A percentile compares a stretch with the other conserved stretches of the same genome.
These are phyloP conservation scores for Penicillium polonicum DNA, from an alignment of 2,329 filamentous ascomycete species.

Conservation along the genomic window DNA sequence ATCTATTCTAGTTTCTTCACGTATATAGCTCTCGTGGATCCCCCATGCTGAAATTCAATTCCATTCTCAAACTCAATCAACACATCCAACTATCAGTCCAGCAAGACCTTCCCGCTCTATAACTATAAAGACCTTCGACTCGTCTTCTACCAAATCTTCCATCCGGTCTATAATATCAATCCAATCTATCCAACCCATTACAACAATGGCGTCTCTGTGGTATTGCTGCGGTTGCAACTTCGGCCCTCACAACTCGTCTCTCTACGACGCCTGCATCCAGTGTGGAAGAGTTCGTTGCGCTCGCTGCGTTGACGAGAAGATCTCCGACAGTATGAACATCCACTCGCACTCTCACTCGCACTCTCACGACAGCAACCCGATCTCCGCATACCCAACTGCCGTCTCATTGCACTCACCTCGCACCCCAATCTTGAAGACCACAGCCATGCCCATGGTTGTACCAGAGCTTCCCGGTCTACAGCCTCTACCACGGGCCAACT, in stretches of 20 bases:
- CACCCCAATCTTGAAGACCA: conserved; percentile 6
- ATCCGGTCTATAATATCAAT: conserved; percentile 1
- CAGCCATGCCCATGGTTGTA: conserved; percentile 9
- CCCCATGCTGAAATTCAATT: conserved; percentile 1
- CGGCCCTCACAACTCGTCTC: conserved; percentile 31
- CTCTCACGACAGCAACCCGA: conserved; percentile 12
- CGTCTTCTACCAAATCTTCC: background rate
- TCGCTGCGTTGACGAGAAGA: conserved; percentile 18
- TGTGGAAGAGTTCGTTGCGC: conserved; percentile 27
- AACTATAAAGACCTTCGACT: background rate
- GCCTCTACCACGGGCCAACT: conserved; percentile 10
- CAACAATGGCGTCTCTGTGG: conserved; percentile 29
- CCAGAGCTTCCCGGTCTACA: conserved; percentile 17
- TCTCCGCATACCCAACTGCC: conserved; percentile 22
- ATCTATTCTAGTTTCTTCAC: conserved; percentile 4
- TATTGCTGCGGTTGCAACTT: conserved; percentile 36
- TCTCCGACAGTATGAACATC: background rate
- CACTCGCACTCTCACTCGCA: conserved; percentile 5
- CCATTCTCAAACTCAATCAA: conserved; percentile 8
- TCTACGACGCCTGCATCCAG: conserved; percentile 29
- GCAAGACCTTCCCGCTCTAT: background rate
- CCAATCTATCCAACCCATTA: conserved; percentile 3
- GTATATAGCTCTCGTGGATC: conserved; percentile 4
- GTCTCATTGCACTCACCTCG: conserved; percentile 3
- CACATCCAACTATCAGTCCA: conserved; percentile 5